Evolutionary conservation across 805 yeast genomes (phyloP).

Genomic region (Candida nitratophila): DNA sequence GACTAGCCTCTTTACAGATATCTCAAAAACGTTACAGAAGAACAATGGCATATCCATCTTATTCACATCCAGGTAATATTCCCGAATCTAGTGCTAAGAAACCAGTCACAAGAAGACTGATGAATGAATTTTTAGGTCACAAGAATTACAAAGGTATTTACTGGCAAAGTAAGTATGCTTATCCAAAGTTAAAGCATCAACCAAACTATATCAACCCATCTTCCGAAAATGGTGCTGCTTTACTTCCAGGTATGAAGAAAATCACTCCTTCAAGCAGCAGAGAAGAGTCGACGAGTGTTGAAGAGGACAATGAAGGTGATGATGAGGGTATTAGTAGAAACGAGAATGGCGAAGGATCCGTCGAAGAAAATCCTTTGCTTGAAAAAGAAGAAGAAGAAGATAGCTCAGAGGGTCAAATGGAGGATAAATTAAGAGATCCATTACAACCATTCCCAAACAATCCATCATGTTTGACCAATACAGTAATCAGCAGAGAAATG

Average conservation of each 20-base stretch:
- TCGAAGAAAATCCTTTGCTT: constrained; percentile 5
- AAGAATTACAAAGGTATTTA: constrained; percentile 79
- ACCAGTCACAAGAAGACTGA: constrained; percentile 51
- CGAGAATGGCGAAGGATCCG: constrained; percentile 2
- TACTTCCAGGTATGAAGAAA: constrained; percentile 9
- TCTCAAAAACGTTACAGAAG: constrained; percentile 43
- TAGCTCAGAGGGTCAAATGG: constrained; percentile 1
- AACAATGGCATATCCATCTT: constrained; percentile 46
- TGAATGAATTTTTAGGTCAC: constrained; percentile 78
- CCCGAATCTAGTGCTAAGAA: constrained; percentile 28
- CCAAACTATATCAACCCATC: constrained; percentile 65
- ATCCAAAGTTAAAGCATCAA: constrained; percentile 56
- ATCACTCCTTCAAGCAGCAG: neutral
- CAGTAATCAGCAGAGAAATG: constrained; percentile 49
- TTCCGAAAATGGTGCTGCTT: constrained; percentile 31
- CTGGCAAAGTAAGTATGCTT: constrained; percentile 64
- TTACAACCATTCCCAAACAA: constrained; percentile 82
- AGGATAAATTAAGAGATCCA: constrained; percentile 13
- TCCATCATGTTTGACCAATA: constrained; percentile 59
- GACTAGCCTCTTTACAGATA: constrained; percentile 20
- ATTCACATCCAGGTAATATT: constrained; percentile 36
- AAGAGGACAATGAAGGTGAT: constrained; percentile 1
- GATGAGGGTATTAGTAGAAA: neutral
- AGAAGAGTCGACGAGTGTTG: neutral
- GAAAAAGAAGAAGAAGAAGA: constrained; percentile 5